Base-by-base conservation (phyloP, 83 land plant species). In the Thuja plicata region DNA sequence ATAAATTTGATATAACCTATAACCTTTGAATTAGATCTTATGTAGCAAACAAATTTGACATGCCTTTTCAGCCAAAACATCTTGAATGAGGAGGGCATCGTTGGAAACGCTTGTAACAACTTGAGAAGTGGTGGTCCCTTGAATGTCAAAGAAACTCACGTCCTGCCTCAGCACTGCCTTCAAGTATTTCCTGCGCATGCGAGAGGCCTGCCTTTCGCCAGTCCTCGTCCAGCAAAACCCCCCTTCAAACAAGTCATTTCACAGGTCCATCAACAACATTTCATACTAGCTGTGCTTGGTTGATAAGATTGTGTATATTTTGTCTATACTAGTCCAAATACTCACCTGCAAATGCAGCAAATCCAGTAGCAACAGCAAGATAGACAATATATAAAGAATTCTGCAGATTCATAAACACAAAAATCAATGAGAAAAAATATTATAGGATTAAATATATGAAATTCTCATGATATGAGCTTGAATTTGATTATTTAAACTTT, bases 211-310 rank as follows among this genome's bases (percentile, higher is more conserved):
- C 86, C 97, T 92, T 85, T 94, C 96, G 0, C 94, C 93, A 5
- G 97, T 94, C 90, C 91, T 91, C 86, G 93, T 90, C 97, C 97
- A 95, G 71, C 94, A 93, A 48, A 87, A 93, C 30, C 91, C 94
- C 89, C 91, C 94, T 93, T 70, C 0, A 79, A 40, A 16, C 46
- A 19, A 80, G 12, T 37, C 21, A 81, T 37, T 37, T 0, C 50
- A 80, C 0, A 37, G 7, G 1, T 24, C 74, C 8, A 80, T 40
- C 43, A 37, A 4, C 21, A 19, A 80, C 83, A 41, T 38, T 16
- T 15, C 3, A 15, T 54, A 3, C 3, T 15, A 54, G 19, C 3
- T 15, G 4, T 12, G 55, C 3, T 12, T 52, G 19, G 57, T 54
- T 3, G 19, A 54, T 54, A 15, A 80, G 74, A 70, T 70, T 70